phyloP scores from a whole-genome alignment of 495 filamentous ascomycete genomes.

The Hypoxylon lienhwacheense region DNA sequence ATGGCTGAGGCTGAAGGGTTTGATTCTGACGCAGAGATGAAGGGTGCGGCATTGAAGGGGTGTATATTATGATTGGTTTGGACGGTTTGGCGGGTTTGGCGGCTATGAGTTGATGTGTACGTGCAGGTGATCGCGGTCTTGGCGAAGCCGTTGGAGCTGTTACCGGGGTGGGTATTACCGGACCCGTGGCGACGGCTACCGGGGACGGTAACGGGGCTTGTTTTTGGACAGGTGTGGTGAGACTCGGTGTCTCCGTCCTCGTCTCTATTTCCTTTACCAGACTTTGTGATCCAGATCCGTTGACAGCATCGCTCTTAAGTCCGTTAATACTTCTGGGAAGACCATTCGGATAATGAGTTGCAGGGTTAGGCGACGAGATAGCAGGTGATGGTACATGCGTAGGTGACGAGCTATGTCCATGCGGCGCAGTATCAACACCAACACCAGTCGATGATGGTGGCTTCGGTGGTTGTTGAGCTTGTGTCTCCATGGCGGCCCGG shows the following conservation, averaged over 20 bases:
- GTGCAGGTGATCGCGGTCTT: background rate
- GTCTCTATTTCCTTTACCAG: background rate
- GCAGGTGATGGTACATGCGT: constrained; percentile 5
- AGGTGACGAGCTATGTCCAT: background rate
- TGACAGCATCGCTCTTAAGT: constrained; percentile 10
- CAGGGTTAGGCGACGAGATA: constrained; percentile 3
- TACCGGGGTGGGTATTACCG: background rate
- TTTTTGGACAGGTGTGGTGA: constrained; percentile 14
- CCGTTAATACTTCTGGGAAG: constrained; percentile 31
- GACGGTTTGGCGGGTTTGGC: constrained; percentile 7
- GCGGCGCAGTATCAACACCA: no score
- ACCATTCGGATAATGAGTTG: constrained; percentile 23
- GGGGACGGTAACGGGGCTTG: constrained; percentile 3
- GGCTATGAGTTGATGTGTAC: background rate
- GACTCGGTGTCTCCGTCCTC: background rate
- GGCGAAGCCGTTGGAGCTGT: background rate
- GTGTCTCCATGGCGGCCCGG: constrained; percentile 21
- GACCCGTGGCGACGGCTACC: background rate
- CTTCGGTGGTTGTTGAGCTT: constrained; percentile 5
- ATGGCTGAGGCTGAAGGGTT: constrained; percentile 3
- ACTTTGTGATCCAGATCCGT: constrained; percentile 1
- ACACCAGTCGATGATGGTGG: background rate
- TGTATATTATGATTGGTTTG: constrained; percentile 12
- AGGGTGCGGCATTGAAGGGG: constrained; percentile 2
- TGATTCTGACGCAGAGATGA: background rate